Percentiles rank a stretch among this genome's conserved stretches.
Conservation (phyloP, 805 yeast genomes). For the Schwanniomyces sp. region DNA sequence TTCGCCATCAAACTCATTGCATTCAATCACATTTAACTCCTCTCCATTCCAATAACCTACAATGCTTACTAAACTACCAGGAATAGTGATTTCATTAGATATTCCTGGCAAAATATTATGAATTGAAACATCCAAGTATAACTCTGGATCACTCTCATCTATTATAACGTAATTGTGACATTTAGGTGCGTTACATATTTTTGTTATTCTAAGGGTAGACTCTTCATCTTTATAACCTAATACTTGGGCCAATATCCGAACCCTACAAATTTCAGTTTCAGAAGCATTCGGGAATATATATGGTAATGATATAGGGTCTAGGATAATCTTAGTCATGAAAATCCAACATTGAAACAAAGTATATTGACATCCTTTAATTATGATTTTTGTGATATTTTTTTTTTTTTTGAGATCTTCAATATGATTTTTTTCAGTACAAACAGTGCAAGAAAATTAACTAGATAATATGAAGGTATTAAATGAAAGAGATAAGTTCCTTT, state of each 20-base stretch:
- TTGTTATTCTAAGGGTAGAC: slow-evolving; percentile 12
- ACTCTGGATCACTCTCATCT: neutral
- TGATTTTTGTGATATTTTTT: neutral
- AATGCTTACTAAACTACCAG: slow-evolving; percentile 28
- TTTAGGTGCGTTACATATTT: slow-evolving; percentile 16
- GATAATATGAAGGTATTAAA: slow-evolving; percentile 40
- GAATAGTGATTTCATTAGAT: neutral
- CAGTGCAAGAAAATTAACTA: neutral
- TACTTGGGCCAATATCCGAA: slow-evolving; percentile 32
- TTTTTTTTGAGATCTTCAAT: neutral
- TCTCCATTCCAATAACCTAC: slow-evolving; percentile 33
- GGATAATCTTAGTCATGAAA: slow-evolving; percentile 29
- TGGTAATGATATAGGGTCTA: slow-evolving; percentile 25
- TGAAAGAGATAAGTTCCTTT: slow-evolving; percentile 56
- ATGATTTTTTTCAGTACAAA: neutral
- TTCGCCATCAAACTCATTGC: slow-evolving; percentile 15
- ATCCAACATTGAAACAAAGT: neutral
- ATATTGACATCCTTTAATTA: neutral
- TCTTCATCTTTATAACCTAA: slow-evolving; percentile 13
- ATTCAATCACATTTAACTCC: slow-evolving; percentile 19
- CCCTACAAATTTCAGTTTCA: slow-evolving; percentile 13
- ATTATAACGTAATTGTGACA: slow-evolving; percentile 8
- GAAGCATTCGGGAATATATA: slow-evolving; percentile 23
- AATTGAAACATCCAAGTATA: neutral
- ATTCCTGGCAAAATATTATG: neutral